Conservation (phyloP, 2,329 filamentous ascomycete genomes). For the Ophiocordyceps robertsii region DNA sequence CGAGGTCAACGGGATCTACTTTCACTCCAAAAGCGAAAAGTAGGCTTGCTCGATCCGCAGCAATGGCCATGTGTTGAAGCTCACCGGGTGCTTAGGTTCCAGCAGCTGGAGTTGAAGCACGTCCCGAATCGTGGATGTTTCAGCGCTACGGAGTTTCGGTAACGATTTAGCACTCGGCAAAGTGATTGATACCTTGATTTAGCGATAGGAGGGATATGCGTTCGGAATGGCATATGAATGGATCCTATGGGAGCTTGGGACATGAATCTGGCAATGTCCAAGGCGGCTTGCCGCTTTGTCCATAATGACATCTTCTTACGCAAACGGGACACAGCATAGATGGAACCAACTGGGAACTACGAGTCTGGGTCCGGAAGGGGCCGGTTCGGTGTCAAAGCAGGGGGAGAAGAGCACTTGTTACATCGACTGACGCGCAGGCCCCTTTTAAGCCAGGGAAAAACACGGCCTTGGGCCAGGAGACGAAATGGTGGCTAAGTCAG, state of each 20-base stretch:
- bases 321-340: background rate
- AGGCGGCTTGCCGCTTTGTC: background rate
- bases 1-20: slow-evolving; percentile 86
- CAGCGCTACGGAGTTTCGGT: slow-evolving; percentile 69
- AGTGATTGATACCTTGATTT: slow-evolving; percentile 3
- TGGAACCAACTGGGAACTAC: too few relatives aligned
- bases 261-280: background rate
- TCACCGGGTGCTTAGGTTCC: slow-evolving; percentile 49
- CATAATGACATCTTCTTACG: background rate
- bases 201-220: slow-evolving; percentile 1
- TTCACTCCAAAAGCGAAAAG: slow-evolving; percentile 96
- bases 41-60: slow-evolving; percentile 33
- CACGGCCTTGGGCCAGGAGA: background rate
- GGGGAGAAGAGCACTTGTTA: background rate
- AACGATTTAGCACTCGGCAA: slow-evolving; percentile 4
- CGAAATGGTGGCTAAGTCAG: background rate
- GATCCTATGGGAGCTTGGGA: background rate
- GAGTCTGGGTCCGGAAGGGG: too few relatives aligned
- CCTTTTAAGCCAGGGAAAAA: background rate
- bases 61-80: background rate
- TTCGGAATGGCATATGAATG: background rate
- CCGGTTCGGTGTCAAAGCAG: too few relatives aligned
- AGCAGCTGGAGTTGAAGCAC: slow-evolving; percentile 84
- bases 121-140: slow-evolving; percentile 75
- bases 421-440: background rate